Evolutionary conservation across 2,329 filamentous ascomycete species (phyloP).

Genomic region (Stemphylium lycopersici): DNA sequence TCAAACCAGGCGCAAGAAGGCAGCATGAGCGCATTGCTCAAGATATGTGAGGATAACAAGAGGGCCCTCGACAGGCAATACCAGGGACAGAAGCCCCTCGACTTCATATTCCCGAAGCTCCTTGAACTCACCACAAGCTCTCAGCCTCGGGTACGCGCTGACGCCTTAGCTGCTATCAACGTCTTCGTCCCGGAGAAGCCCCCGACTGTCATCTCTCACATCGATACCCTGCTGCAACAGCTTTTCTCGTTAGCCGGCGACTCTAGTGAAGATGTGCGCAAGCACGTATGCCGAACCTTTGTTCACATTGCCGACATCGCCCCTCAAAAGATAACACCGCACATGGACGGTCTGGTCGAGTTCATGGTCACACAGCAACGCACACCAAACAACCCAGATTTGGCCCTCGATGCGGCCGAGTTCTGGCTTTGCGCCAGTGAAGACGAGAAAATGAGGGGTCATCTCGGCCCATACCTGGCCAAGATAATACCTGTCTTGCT

Average conservation of each 20-base stretch:
- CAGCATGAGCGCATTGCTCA: conserved; percentile 88
- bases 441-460: conserved; percentile 77
- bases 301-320: conserved; percentile 89
- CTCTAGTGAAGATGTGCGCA: conserved; percentile 77
- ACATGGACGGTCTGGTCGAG: conserved; percentile 85
- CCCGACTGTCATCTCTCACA: conserved; percentile 77
- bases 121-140: conserved; percentile 82
- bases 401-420: conserved; percentile 93
- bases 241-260: conserved; percentile 84
- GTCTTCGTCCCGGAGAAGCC: conserved; percentile 87
- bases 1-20: conserved; percentile 82
- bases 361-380: conserved; percentile 92
- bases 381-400: conserved; percentile 78
- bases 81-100: conserved; percentile 84
- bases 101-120: conserved; percentile 87
- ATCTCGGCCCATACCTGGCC: conserved; percentile 76
- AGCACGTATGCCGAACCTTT: conserved; percentile 92
- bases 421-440: conserved; percentile 97
- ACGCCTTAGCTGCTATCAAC: conserved; percentile 85
- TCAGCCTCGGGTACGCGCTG: conserved; percentile 76
- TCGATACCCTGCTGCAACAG: conserved; percentile 81
- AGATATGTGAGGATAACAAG: conserved; percentile 96
- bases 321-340: conserved; percentile 87
- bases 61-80: conserved; percentile 86
- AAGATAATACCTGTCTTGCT: conserved; percentile 91